Conservation (phyloP, 1,284 basidiomycete genomes). For the Cystobasidium slooffiae region DNA sequence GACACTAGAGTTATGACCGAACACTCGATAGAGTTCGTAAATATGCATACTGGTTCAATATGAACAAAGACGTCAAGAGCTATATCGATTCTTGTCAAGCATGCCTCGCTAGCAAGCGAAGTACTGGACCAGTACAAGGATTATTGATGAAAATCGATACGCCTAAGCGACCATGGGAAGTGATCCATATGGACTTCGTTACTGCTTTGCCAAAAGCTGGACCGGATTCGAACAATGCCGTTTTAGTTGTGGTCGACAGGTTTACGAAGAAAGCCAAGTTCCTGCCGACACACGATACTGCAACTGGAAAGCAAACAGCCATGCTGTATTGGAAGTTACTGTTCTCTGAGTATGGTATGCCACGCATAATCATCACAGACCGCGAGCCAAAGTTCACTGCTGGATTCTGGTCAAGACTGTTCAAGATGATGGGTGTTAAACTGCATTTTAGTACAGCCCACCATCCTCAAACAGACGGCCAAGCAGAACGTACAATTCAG, state of each 20-base stretch:
- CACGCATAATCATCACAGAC: slow-evolving; percentile 52
- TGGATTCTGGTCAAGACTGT: neutral
- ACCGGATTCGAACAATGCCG: slow-evolving; percentile 57
- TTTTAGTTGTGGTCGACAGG: slow-evolving; percentile 60
- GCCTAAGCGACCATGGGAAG: slow-evolving; percentile 57
- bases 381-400: slow-evolving; percentile 53
- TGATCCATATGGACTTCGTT: slow-evolving; percentile 62
- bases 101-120: slow-evolving; percentile 59
- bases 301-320: slow-evolving; percentile 24
- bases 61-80: slow-evolving; percentile 53
- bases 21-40: slow-evolving; percentile 53
- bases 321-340: slow-evolving; percentile 45
- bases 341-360: slow-evolving; percentile 43
- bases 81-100: slow-evolving; percentile 57
- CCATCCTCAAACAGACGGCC: slow-evolving; percentile 49
- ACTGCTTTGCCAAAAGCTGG: slow-evolving; percentile 56
- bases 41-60: slow-evolving; percentile 56
- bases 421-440: slow-evolving; percentile 23
- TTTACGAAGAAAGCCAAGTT: slow-evolving; percentile 60
- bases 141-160: slow-evolving; percentile 56
- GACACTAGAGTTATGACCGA: neutral
- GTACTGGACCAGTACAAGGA: slow-evolving; percentile 53
- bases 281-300: slow-evolving; percentile 52
- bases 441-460: slow-evolving; percentile 53
- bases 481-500: slow-evolving; percentile 56